Evolutionary conservation across 257 asterid species (phyloP).

Genomic region (Misopates orontium): DNA sequence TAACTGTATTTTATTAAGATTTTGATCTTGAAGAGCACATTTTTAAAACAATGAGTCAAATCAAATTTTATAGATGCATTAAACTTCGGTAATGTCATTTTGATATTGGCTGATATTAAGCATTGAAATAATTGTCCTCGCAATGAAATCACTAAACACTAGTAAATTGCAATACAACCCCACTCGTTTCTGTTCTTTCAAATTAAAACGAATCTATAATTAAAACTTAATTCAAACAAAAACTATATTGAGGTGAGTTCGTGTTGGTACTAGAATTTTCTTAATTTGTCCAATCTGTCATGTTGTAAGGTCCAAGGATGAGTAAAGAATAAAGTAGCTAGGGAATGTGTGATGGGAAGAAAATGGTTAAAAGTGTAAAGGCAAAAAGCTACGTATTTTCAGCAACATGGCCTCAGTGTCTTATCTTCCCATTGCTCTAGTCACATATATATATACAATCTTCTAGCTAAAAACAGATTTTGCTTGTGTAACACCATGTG

Average conservation of each 20-base stretch:
- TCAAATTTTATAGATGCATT: no score
- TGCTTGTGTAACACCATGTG: conserved; percentile 44
- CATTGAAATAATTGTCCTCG: no score
- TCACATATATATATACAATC: not conserved
- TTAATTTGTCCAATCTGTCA: conserved; percentile 32
- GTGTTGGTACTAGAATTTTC: conserved; percentile 34
- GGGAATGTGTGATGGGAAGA: conserved; percentile 24
- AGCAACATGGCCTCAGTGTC: conserved; percentile 49
- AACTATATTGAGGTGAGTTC: conserved; percentile 33
- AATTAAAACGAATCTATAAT: conserved; percentile 9
- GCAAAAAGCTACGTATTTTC: conserved; percentile 37
- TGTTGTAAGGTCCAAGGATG: conserved; percentile 36
- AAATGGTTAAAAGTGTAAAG: conserved; percentile 31
- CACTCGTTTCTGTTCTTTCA: no score
- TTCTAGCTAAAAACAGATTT: conserved; percentile 23
- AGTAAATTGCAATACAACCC: no score
- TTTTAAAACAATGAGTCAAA: no score
- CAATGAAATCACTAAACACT: no score
- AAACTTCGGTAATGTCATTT: no score
- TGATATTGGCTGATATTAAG: no score
- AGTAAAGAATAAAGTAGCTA: conserved; percentile 37
- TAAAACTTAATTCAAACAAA: conserved; percentile 18
- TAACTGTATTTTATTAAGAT: no score
- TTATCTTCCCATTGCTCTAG: conserved; percentile 13
- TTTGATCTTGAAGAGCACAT: no score